These are phyloP conservation scores for Neurospora sp. DNA, from an alignment of 495 filamentous ascomycete genomes.

Conservation along the genomic window DNA sequence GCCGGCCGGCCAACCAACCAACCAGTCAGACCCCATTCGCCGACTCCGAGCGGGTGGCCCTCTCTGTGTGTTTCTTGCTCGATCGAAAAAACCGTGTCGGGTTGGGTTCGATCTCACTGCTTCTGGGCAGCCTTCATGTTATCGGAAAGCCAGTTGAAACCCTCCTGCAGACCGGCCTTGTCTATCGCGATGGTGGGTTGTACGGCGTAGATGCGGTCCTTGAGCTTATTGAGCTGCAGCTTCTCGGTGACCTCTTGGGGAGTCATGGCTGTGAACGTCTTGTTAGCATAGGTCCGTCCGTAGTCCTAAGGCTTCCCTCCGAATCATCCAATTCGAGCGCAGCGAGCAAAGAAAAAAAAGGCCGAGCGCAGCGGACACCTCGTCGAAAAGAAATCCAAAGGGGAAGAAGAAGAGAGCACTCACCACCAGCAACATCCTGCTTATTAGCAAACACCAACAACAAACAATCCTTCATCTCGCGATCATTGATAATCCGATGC, in stretches of 20 bases:
- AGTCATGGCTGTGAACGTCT: slow-evolving; percentile 55
- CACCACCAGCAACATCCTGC: slow-evolving; percentile 84
- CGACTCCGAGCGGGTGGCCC: too few species aligned
- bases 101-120: background rate
- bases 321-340: background rate
- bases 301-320: slow-evolving; percentile 1
- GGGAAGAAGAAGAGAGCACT: slow-evolving; percentile 16
- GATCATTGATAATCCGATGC: slow-evolving; percentile 90
- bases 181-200: slow-evolving; percentile 91
- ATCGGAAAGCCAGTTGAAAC: slow-evolving; percentile 85
- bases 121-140: slow-evolving; percentile 56
- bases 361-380: background rate
- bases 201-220: slow-evolving; percentile 92
- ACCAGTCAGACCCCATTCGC: too few species aligned
- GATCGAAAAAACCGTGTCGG: background rate
- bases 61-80: background rate
- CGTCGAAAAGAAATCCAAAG: background rate
- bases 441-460: slow-evolving; percentile 97
- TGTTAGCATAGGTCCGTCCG: background rate
- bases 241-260: slow-evolving; percentile 78
- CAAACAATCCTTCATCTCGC: slow-evolving; percentile 95
- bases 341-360: background rate
- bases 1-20: too few species aligned
- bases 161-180: slow-evolving; percentile 89
- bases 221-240: slow-evolving; percentile 74